These are phyloP conservation scores for Tetrahymena thermophila DNA, from an alignment of 73 alveolate genomes.

Conservation along the genomic window DNA sequence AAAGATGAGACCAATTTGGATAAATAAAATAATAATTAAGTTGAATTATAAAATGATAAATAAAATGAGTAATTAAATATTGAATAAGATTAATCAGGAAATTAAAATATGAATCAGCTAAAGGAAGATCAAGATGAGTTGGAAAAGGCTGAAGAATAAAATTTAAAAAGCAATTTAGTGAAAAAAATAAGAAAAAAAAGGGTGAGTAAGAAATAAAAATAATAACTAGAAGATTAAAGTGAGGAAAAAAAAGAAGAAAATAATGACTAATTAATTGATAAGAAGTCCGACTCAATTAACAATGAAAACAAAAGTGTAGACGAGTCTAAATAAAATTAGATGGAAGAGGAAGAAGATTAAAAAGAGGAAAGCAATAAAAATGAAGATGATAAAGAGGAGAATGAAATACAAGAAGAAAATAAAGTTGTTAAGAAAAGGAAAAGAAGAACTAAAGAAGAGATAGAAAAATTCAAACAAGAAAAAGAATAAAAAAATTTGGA, in stretches of 20 bases:
- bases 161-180: background rate
- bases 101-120: background rate
- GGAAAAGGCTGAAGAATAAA: background rate
- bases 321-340: background rate
- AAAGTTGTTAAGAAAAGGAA: background rate
- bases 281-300: background rate
- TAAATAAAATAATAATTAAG: background rate
- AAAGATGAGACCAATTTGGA: background rate
- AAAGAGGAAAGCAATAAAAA: background rate
- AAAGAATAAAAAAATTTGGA: background rate
- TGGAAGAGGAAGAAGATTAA: background rate
- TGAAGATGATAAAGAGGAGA: background rate
- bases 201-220: background rate
- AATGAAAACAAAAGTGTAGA: background rate
- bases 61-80: background rate
- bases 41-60: background rate
- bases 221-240: background rate
- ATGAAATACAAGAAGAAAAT: background rate
- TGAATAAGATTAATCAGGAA: background rate
- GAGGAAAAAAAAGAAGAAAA: background rate
- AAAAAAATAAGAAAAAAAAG: background rate
- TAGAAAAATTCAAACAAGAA: background rate
- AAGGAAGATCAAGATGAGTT: background rate
- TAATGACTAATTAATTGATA: background rate
- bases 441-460: background rate